Percentiles rank a stretch among this genome's conserved stretches.
Evolutionary conservation across 495 filamentous ascomycete genomes (phyloP).

Genomic region (Xylaria grammica): DNA sequence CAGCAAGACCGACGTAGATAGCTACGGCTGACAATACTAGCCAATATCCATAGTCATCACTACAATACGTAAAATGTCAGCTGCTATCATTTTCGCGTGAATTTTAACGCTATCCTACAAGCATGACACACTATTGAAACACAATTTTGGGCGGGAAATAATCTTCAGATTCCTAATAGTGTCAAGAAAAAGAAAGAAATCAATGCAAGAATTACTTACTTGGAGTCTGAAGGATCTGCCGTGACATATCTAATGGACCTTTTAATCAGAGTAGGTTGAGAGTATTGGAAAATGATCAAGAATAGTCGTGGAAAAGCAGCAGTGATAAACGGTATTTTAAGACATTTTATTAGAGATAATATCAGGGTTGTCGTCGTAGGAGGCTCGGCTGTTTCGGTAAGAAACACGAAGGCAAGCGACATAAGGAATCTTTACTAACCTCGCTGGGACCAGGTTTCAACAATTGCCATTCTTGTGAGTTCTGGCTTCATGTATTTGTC

Average conservation of each 20-base stretch:
- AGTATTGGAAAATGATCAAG: conserved; percentile 64
- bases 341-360: conserved; percentile 48
- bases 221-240: conserved; percentile 32
- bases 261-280: conserved; percentile 66
- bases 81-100: no score
- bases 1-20: conserved; percentile 67
- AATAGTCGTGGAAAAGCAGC: conserved; percentile 59
- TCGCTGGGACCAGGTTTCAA: conserved; percentile 43
- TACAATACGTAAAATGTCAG: no score
- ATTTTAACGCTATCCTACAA: no score
- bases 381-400: conserved; percentile 26
- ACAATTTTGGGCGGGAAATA: no score
- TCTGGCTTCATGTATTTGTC: conserved; percentile 47
- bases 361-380: conserved; percentile 51
- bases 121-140: no score
- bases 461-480: conserved; percentile 41
- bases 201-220: no score
- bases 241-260: conserved; percentile 56
- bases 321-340: conserved; percentile 54
- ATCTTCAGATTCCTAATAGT: no score
- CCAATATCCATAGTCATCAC: conserved; percentile 56
- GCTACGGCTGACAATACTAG: conserved; percentile 61
- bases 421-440: conserved; percentile 29
- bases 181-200: no score
- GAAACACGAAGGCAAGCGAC: conserved; percentile 11